Conservation (phyloP, 192 early-diverging fungal species). For the Piromyces sp. region DNA sequence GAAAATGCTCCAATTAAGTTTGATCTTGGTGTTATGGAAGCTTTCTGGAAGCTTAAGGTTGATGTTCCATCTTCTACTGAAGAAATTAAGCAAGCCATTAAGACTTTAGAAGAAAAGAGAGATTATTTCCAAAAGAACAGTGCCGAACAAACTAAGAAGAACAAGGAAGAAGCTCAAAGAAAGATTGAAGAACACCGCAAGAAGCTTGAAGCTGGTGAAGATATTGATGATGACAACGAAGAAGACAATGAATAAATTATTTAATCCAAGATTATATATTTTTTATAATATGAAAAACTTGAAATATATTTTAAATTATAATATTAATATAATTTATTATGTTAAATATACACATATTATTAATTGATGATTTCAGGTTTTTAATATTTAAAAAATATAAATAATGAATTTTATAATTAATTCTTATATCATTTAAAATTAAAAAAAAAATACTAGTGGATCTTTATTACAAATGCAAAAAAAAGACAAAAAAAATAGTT, state of each 20-base stretch:
- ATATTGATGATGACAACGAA: neutral
- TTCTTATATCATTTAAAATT: too few relatives aligned
- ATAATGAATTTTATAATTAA: too few relatives aligned
- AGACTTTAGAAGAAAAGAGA: conserved; percentile 49
- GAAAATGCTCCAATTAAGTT: conserved; percentile 48
- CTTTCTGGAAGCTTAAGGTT: conserved; percentile 62
- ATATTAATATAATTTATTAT: too few relatives aligned
- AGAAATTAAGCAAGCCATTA: conserved; percentile 51
- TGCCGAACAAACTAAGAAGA: conserved; percentile 56
- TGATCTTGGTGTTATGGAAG: conserved; percentile 48
- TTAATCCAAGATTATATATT: neutral
- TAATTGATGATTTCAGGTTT: too few relatives aligned
- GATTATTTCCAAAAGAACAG: conserved; percentile 59
- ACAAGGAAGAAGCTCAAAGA: conserved; percentile 74
- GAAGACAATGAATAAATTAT: neutral
- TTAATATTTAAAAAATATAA: too few relatives aligned
- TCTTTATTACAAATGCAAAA: too few relatives aligned
- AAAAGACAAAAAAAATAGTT: too few relatives aligned
- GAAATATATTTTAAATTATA: too few relatives aligned
- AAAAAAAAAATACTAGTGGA: too few relatives aligned
- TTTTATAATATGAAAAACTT: too few relatives aligned
- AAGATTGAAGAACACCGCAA: conserved; percentile 54
- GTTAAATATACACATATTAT: too few relatives aligned
- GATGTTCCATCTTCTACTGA: conserved; percentile 52
- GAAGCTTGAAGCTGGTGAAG: conserved; percentile 21